These are phyloP conservation scores for Globisporangium paddicum DNA, from an alignment of 352 stramenopile species.

Conservation along the genomic window DNA sequence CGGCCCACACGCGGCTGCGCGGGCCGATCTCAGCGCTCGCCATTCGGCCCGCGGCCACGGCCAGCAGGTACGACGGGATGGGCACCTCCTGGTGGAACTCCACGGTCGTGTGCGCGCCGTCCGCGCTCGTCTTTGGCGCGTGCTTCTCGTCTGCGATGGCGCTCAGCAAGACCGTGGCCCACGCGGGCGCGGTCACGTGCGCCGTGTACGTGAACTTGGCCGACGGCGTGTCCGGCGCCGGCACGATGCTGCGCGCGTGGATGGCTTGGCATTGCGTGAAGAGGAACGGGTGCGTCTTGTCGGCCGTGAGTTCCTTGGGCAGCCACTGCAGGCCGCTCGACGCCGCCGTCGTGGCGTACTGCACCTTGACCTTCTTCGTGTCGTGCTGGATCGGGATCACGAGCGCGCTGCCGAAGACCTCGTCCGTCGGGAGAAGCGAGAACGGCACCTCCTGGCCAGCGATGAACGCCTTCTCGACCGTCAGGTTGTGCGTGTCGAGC, in stretches of 20 bases:
- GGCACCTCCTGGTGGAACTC: conserved; percentile 82
- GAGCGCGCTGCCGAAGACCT: conserved; percentile 63
- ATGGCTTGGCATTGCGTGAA: conserved; percentile 95
- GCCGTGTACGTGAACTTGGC: conserved; percentile 95
- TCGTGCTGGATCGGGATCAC: conserved; percentile 40
- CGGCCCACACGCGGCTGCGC: conserved; percentile 90
- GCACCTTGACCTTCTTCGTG: conserved; percentile 39
- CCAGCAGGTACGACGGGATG: conserved; percentile 95
- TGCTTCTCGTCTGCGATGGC: conserved; percentile 35
- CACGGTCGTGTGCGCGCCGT: background rate
- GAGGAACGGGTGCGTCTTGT: conserved; percentile 92
- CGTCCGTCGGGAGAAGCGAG: conserved; percentile 27
- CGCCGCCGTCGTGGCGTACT: conserved; percentile 13
- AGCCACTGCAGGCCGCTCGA: conserved; percentile 90
- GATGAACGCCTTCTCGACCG: conserved; percentile 52
- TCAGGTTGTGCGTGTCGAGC: conserved; percentile 86
- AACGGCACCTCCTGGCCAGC: conserved; percentile 34
- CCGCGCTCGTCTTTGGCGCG: background rate
- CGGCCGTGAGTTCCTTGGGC: conserved; percentile 90
- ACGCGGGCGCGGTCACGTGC: conserved; percentile 86
- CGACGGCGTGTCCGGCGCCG: conserved; percentile 93
- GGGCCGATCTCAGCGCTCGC: conserved; percentile 87
- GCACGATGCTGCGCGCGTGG: conserved; percentile 92
- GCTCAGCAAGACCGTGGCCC: conserved; percentile 93
- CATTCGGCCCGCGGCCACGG: conserved; percentile 91